phyloP scores from a whole-genome alignment of 2,329 filamentous ascomycete genomes.

The Paecilomyces niveus region DNA sequence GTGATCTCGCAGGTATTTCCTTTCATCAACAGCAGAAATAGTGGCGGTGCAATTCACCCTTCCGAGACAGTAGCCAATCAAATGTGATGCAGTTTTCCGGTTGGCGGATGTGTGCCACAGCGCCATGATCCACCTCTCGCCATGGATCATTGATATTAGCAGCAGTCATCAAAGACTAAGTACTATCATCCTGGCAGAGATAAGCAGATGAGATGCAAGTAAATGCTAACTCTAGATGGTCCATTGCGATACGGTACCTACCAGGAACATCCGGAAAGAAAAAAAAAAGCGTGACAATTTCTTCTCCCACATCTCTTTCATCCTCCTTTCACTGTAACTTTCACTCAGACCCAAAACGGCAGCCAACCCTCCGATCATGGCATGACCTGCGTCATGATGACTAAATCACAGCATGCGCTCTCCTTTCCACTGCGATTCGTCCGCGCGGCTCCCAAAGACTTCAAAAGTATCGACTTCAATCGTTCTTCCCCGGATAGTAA shows the following conservation, averaged over 20 bases:
- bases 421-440: neutral
- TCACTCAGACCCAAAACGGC: neutral
- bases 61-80: no score
- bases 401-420: neutral
- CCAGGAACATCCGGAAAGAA: no score
- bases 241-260: no score
- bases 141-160: neutral
- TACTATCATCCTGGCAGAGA: neutral
- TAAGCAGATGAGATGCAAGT: neutral
- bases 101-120: neutral
- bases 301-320: no score
- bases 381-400: neutral
- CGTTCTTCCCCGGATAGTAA: neutral
- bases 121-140: neutral
- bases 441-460: neutral
- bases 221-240: neutral
- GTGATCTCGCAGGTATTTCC: no score
- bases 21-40: no score
- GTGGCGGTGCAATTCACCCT: no score
- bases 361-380: neutral
- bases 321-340: no score
- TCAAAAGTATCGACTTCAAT: slow-evolving; percentile 1
- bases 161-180: neutral
- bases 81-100: no score
- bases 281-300: no score